Evolutionary conservation across 352 stramenopile genomes (phyloP).

Genomic region (Peronospora destructor): DNA sequence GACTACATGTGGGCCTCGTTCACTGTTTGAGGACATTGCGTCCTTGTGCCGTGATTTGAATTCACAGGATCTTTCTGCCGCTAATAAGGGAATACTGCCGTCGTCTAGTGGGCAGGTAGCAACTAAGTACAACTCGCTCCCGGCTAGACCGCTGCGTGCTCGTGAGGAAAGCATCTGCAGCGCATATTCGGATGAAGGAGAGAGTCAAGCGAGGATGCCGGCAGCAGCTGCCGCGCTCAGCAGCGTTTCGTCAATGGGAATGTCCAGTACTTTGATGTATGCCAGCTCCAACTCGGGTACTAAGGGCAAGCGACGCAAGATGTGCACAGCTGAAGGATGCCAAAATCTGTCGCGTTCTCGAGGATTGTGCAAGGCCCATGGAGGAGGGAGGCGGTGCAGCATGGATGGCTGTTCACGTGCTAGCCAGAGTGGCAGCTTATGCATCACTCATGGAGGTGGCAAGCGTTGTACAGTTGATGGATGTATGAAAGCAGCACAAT

Average conservation of each 20-base stretch:
- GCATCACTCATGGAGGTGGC: conserved; percentile 76
- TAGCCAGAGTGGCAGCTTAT: conserved; percentile 75
- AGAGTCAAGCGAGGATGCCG: conserved; percentile 25
- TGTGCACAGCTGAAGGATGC: conserved; percentile 72
- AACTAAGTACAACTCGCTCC: conserved; percentile 21
- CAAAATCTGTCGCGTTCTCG: conserved; percentile 70
- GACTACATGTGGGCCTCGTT: conserved; percentile 35
- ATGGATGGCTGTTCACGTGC: conserved; percentile 72
- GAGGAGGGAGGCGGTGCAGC: conserved; percentile 64
- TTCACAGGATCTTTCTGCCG: conserved; percentile 44
- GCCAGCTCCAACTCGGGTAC: conserved; percentile 10
- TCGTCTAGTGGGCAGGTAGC: conserved; percentile 23
- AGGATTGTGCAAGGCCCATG: conserved; percentile 74
- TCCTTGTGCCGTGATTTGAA: conserved; percentile 74
- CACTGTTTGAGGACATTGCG: conserved; percentile 69
- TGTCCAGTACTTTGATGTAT: conserved; percentile 11
- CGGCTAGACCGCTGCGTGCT: conserved; percentile 21
- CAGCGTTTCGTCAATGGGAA: conserved; percentile 24
- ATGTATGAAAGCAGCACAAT: conserved; percentile 73
- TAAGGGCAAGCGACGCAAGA: conserved; percentile 72
- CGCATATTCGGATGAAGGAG: conserved; percentile 26
- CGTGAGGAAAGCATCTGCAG: conserved; percentile 30
- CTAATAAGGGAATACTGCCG: conserved; percentile 22
- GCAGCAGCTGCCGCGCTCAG: conserved; percentile 24
- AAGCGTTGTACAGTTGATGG: conserved; percentile 79